Evolutionary conservation across 2,329 filamentous ascomycete species (phyloP).

Genomic region (Pseudocercospora fijiensis): DNA sequence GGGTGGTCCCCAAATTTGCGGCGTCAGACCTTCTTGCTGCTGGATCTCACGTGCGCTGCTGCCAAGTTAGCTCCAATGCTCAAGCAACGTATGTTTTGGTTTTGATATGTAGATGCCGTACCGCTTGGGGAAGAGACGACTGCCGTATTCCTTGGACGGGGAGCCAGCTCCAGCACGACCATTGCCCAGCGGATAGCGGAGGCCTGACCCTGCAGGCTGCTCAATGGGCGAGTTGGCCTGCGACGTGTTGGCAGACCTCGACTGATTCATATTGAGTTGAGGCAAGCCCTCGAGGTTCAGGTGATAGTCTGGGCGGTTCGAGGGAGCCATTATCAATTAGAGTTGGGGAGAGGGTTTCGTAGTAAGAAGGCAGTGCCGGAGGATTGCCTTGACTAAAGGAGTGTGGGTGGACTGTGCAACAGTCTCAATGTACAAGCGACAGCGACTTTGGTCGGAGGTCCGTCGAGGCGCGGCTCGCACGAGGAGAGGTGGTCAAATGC

Average conservation of each 20-base stretch:
- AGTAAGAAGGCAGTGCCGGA: constrained; percentile 8
- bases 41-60: constrained; percentile 89
- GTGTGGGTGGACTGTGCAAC: constrained; percentile 26
- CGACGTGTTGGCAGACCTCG: constrained; percentile 76
- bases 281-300: constrained; percentile 80
- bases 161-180: constrained; percentile 85
- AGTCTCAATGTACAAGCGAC: constrained; percentile 16
- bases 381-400: constrained; percentile 19
- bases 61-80: constrained; percentile 8
- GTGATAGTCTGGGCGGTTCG: constrained; percentile 75
- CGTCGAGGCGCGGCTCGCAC: constrained; percentile 10
- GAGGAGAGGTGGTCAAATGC: background rate
- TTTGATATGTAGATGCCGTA: constrained; percentile 49
- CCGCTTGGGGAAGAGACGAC: constrained; percentile 88
- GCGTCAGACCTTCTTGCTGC: constrained; percentile 83
- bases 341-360: constrained; percentile 24
- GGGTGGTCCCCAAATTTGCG: constrained; percentile 82
- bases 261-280: constrained; percentile 61
- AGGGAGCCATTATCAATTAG: constrained; percentile 91
- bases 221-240: constrained; percentile 80
- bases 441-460: constrained; percentile 4
- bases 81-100: constrained; percentile 3
- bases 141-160: constrained; percentile 87
- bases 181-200: constrained; percentile 71
- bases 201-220: constrained; percentile 59